Evolutionary conservation across 1,139 yeast species (phyloP), one percentile per base, ranked within the genome.

Genomic region (Suhomyces wounanorum): DNA sequence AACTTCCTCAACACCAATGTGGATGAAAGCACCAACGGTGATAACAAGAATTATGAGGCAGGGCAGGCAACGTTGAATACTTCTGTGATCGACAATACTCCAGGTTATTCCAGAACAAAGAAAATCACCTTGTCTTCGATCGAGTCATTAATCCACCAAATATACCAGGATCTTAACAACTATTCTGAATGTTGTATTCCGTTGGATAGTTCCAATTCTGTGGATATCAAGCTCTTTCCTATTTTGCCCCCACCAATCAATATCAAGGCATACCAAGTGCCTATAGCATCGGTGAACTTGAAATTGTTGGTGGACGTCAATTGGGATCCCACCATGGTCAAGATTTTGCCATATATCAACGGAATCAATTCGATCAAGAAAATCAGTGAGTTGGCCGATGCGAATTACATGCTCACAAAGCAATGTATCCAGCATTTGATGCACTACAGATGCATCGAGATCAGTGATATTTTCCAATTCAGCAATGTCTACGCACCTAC

Each of bases 281-380:
- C 99, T 0, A 82, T 91, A 2, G 82, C 96, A 5, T 86, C 94
- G 0, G 96, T 92, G 1, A 83, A 85, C 50, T 70, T 92, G 36
- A 77, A 78, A 38, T 74, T 82, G 36, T 73, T 94, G 56, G 85
- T 89, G 33, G 99, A 94, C 67, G 87, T 87, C 7, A 88, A 89
- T 60, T 94, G 99, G 98, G 99, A 94, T 64, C 97, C 98, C 1
- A 94, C 98, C 2, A 87, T 94, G 95, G 75, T 90, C 41, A 87
- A 87, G 57, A 88, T 94, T 33, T 70, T 90, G 13, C 97, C 97
- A 0, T 87, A 77, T 59, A 89, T 94, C 43, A 83, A 95, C 62
- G 99, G 99, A 1, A 76, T 91, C 45, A 92, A 94, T 63, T 89
- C 96, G 2, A 83, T 94, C 17, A 79, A 83, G 40, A 80, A 82